Base-by-base conservation (phyloP, 2,329 filamentous ascomycete species). In the Monilinia vaccinii-corymbosi region DNA sequence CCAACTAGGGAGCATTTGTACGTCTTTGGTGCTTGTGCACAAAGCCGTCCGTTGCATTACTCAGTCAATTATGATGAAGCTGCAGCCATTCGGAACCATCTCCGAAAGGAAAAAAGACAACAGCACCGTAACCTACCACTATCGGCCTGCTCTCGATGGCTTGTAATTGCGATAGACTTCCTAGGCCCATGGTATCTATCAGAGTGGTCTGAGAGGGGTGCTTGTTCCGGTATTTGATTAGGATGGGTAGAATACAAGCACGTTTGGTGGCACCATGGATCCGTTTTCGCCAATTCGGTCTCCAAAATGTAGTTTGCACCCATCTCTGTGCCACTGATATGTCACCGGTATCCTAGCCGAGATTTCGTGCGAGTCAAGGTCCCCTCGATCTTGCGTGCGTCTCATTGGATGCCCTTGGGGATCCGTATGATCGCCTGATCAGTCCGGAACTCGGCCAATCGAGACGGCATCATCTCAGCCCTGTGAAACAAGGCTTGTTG, bases 1-100 rank as follows among this genome's bases (percentile, higher is more conserved):
- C 16, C 28, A 23, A 47, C 32, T 25, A 18, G 48, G 48, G 25
- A 11, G 34, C 6, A 25, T 1, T 28, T 3, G 25, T 28, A 6
- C 6, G 25, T 28, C 28, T 56, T 34, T 45, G 53, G 31, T 46
- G 53, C 45, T 42, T 9, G 38, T 53, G 51, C 51, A 57, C 45
- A 21, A 57, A 50, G 55, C 55, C 23, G 23, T 32, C 45, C 34
- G 34, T 40, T 57, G 53, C 53, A 56, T 56, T 28, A 28, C 25
- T 28, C 25, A 3, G 25, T 28, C 25, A 6, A 28, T 28, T 28
- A 28, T 28, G 25, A 28, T n/a, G 40, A 42, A 32, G 5, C 18
- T 44, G 36, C 28, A 42, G 38, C 50, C 50, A 53, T 31, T 53
- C 50, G 36, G 36, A 53, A 42, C 11, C 9, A 16, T 32, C 7